These are phyloP conservation scores for Brettanomyces nanus DNA, from an alignment of 805 yeast genomes.

Conservation along the genomic window DNA sequence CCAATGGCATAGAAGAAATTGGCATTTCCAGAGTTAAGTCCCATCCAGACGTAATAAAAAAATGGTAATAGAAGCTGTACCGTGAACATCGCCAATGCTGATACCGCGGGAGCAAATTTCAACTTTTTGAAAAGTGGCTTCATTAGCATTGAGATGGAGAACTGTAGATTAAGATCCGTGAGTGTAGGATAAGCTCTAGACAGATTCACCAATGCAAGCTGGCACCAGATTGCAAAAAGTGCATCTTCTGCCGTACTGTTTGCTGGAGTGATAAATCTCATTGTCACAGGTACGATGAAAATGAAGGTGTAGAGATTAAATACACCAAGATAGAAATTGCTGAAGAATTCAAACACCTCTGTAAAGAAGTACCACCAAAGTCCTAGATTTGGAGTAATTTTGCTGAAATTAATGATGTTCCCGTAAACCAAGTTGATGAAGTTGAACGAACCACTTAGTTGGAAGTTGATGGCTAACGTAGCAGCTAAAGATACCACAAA, in stretches of 20 bases:
- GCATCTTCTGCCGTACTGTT: constrained; percentile 14
- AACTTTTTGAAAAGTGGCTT: constrained; percentile 19
- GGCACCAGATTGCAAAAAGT: constrained; percentile 33
- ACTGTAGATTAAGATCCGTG: constrained; percentile 54
- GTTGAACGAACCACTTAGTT: constrained; percentile 31
- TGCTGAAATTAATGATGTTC: constrained; percentile 48
- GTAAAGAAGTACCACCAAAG: constrained; percentile 98
- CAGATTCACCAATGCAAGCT: constrained; percentile 37
- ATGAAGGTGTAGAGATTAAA: constrained; percentile 69
- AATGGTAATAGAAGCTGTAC: constrained; percentile 66
- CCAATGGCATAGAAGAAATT: constrained; percentile 95
- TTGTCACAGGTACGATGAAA: constrained; percentile 65
- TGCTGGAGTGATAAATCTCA: constrained; percentile 40
- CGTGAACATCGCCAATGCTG: constrained; percentile 19
- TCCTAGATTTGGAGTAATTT: constrained; percentile 84
- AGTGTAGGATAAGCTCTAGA: constrained; percentile 82
- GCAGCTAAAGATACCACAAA: constrained; percentile 18
- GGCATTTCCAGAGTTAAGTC: constrained; percentile 88
- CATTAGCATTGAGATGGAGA: constrained; percentile 24
- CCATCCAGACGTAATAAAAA: constrained; percentile 91
- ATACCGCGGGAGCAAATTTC: constrained; percentile 23
- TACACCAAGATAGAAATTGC: constrained; percentile 72
- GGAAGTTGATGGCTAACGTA: constrained; percentile 32
- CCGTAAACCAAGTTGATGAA: constrained; percentile 53
- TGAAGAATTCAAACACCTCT: constrained; percentile 87